Percentiles rank a stretch among this genome's conserved stretches.
Evolutionary conservation across 116 monocot genomes (phyloP).

Genomic region (Cymodocea nodosa): DNA sequence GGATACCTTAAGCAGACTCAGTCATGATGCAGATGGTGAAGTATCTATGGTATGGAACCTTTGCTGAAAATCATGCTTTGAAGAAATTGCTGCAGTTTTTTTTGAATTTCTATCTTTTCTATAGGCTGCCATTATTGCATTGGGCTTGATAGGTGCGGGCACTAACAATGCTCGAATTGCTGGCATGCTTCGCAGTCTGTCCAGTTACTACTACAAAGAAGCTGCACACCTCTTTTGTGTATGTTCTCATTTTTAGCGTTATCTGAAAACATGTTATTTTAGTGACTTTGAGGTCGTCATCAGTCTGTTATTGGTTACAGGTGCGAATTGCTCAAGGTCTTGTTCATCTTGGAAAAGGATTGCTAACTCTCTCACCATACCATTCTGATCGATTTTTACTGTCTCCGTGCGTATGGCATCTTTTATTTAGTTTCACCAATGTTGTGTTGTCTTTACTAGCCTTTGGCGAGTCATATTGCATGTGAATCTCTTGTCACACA

Average conservation of each 20-base stretch:
- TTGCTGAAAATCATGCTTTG: background rate
- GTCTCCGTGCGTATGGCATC: constrained; percentile 55
- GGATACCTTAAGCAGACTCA: constrained; percentile 94
- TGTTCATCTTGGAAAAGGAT: constrained; percentile 89
- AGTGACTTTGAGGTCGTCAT: background rate
- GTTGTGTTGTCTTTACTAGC: background rate
- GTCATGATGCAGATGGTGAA: constrained; percentile 93
- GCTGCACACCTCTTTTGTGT: constrained; percentile 95
- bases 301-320: constrained; percentile 15
- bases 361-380: constrained; percentile 84
- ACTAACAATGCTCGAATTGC: constrained; percentile 97
- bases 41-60: constrained; percentile 72
- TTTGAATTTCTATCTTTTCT: constrained; percentile 1
- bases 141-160: constrained; percentile 92
- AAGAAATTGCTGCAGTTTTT: background rate
- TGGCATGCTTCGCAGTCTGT: constrained; percentile 94
- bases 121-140: constrained; percentile 90
- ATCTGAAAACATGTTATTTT: background rate
- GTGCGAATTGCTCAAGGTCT: constrained; percentile 98
- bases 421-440: background rate
- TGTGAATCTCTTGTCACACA: constrained; percentile 9
- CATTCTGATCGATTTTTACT: constrained; percentile 90
- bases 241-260: constrained; percentile 10
- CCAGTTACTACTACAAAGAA: constrained; percentile 99
- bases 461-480: background rate